phyloP scores from a whole-genome alignment of 2,329 filamentous ascomycete genomes.

The Sclerotinia subarctica region DNA sequence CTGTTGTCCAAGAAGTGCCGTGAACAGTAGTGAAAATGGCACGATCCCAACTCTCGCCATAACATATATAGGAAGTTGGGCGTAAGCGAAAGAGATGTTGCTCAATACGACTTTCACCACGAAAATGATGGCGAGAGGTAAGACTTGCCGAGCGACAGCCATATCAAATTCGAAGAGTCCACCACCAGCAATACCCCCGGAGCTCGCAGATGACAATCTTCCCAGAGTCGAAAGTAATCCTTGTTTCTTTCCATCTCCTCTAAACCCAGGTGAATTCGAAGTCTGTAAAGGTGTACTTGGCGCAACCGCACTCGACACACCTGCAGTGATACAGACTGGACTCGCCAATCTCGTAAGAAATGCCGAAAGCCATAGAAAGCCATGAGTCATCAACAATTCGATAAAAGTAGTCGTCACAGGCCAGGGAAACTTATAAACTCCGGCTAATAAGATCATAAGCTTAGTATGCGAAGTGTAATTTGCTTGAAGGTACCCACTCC shows the following conservation, averaged over 20 bases:
- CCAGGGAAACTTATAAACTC: constrained; percentile 51
- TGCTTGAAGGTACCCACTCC: constrained; percentile 41
- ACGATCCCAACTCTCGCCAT: constrained; percentile 51
- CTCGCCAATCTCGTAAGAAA: constrained; percentile 47
- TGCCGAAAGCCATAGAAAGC: constrained; percentile 46
- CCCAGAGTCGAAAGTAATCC: constrained; percentile 34
- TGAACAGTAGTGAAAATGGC: constrained; percentile 48
- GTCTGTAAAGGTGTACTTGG: constrained; percentile 44
- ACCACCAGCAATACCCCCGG: constrained; percentile 50
- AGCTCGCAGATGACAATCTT: constrained; percentile 37
- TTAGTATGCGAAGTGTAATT: constrained; percentile 37
- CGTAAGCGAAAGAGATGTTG: constrained; percentile 54
- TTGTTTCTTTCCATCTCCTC: constrained; percentile 34
- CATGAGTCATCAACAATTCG: constrained; percentile 49
- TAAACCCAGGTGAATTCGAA: constrained; percentile 31
- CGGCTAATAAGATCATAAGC: constrained; percentile 40
- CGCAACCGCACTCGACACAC: constrained; percentile 43
- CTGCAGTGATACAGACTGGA: constrained; percentile 40
- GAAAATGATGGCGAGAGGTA: constrained; percentile 49
- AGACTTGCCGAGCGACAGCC: constrained; percentile 45
- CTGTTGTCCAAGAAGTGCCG: constrained; percentile 46
- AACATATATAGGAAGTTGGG: constrained; percentile 50
- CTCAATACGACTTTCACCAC: constrained; percentile 50
- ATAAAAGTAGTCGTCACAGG: constrained; percentile 50
- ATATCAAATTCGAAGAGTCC: constrained; percentile 52